Conservation (phyloP, 2,329 filamentous ascomycete genomes). For the Aspergillus ustus region DNA sequence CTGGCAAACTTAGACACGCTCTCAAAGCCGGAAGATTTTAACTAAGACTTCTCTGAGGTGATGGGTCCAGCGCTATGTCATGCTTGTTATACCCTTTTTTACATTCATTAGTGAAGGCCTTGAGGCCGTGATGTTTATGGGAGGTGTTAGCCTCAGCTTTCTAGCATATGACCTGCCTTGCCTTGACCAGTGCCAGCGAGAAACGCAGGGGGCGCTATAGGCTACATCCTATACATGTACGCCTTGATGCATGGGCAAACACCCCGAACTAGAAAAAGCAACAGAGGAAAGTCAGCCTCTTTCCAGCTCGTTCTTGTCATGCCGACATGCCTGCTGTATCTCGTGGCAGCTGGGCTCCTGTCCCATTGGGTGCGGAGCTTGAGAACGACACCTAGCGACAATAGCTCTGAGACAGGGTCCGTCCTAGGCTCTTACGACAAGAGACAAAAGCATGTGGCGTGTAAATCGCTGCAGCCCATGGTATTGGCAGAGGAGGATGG, state of each 20-base stretch:
- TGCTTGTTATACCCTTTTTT: slow-evolving; percentile 84
- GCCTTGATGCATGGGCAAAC: neutral
- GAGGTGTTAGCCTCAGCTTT: slow-evolving; percentile 57
- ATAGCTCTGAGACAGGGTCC: slow-evolving; percentile 64
- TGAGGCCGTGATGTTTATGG: slow-evolving; percentile 25
- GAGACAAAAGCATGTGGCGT: slow-evolving; percentile 77
- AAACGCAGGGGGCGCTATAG: slow-evolving; percentile 55
- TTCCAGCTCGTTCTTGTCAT: slow-evolving; percentile 76
- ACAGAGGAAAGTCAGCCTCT: slow-evolving; percentile 64
- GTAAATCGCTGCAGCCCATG: slow-evolving; percentile 80
- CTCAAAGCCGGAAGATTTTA: slow-evolving; percentile 57
- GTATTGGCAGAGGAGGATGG: slow-evolving; percentile 79
- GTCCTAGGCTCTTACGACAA: slow-evolving; percentile 82
- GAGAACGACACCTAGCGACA: slow-evolving; percentile 64
- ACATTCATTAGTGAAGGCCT: slow-evolving; percentile 51
- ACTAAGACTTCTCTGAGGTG: slow-evolving; percentile 59
- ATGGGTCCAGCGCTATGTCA: slow-evolving; percentile 77
- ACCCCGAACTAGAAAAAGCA: slow-evolving; percentile 8
- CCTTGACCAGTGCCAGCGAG: slow-evolving; percentile 53
- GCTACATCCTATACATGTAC: neutral
- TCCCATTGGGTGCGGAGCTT: slow-evolving; percentile 76
- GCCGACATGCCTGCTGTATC: slow-evolving; percentile 80
- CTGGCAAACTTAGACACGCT: slow-evolving; percentile 75
- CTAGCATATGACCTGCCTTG: slow-evolving; percentile 40
- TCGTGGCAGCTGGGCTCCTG: slow-evolving; percentile 81